Percentiles rank a stretch among this genome's conserved stretches.
These are phyloP conservation scores for Bifiguratus adelaidae DNA, from an alignment of 192 early-diverging fungal species.

Conservation along the genomic window DNA sequence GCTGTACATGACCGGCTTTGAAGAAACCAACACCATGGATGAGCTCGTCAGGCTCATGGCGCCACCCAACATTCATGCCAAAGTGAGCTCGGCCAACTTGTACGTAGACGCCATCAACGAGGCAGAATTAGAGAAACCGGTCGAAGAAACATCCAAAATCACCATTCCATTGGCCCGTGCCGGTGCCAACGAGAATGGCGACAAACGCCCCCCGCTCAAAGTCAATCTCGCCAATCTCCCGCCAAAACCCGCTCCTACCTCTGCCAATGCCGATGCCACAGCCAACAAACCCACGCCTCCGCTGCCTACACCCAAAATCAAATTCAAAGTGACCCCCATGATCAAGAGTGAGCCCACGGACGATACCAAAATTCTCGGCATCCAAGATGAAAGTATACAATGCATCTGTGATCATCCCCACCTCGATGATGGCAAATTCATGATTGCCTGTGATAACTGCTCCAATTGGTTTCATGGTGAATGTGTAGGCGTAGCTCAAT, in stretches of 20 bases:
- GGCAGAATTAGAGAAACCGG: not conserved
- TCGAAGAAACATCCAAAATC: not conserved
- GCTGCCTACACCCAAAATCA: constrained; percentile 17
- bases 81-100: not conserved
- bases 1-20: not conserved
- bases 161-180: not conserved
- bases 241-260: not conserved
- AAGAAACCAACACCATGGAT: not conserved
- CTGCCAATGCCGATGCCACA: not conserved
- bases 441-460: constrained; percentile 52
- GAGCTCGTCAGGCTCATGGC: not conserved
- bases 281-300: constrained; percentile 3
- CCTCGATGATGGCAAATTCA: constrained; percentile 46
- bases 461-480: constrained; percentile 53
- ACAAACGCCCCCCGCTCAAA: not conserved
- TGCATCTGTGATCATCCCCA: constrained; percentile 48
- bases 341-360: not conserved
- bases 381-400: constrained; percentile 28
- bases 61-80: not conserved
- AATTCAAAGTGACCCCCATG: constrained; percentile 19
- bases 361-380: not conserved
- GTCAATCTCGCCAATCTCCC: not conserved
- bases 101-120: too few relatives aligned
- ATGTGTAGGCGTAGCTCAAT: constrained; percentile 35
- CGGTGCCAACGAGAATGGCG: too few relatives aligned